Evolutionary conservation across 768 basidiomycete genomes (phyloP).

Genomic region (Albatrellus ellisii): DNA sequence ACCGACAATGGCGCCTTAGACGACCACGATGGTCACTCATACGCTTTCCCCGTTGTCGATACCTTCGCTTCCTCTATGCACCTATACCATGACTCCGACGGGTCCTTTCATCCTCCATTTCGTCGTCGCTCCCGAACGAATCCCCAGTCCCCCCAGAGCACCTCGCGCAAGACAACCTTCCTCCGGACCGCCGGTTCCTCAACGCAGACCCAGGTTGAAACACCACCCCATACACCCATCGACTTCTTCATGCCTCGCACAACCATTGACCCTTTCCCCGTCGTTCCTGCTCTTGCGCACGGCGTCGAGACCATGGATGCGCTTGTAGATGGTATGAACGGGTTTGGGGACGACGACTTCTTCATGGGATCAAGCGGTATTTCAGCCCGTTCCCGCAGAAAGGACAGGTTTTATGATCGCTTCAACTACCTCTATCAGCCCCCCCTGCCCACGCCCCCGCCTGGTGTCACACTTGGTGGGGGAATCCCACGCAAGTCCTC

Average conservation of each 20-base stretch:
- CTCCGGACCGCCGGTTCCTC: slow-evolving; percentile 55
- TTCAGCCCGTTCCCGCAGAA: slow-evolving; percentile 38
- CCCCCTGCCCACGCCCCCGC: slow-evolving; percentile 73
- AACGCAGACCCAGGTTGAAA: slow-evolving; percentile 48
- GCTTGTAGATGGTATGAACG: slow-evolving; percentile 83
- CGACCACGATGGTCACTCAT: not conserved
- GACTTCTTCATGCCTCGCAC: slow-evolving; percentile 26
- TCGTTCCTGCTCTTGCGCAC: slow-evolving; percentile 63
- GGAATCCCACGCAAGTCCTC: slow-evolving; percentile 21
- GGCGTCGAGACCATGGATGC: slow-evolving; percentile 86
- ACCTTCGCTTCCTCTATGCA: not conserved
- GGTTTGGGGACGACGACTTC: slow-evolving; percentile 40
- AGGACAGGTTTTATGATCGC: slow-evolving; percentile 23
- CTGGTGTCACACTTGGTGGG: slow-evolving; percentile 57
- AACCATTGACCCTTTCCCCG: slow-evolving; percentile 24
- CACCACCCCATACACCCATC: slow-evolving; percentile 59
- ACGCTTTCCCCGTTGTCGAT: not conserved
- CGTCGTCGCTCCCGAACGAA: slow-evolving; percentile 9
- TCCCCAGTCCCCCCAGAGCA: slow-evolving; percentile 1
- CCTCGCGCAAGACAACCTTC: slow-evolving; percentile 10
- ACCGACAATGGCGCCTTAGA: not conserved
- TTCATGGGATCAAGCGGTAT: slow-evolving; percentile 26
- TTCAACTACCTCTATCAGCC: slow-evolving; percentile 75
- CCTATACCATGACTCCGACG: slow-evolving; percentile 3
- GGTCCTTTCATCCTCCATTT: slow-evolving; percentile 4